Base-by-base conservation (phyloP, 2,329 filamentous ascomycete genomes). In the Cercospora sojina region DNA sequence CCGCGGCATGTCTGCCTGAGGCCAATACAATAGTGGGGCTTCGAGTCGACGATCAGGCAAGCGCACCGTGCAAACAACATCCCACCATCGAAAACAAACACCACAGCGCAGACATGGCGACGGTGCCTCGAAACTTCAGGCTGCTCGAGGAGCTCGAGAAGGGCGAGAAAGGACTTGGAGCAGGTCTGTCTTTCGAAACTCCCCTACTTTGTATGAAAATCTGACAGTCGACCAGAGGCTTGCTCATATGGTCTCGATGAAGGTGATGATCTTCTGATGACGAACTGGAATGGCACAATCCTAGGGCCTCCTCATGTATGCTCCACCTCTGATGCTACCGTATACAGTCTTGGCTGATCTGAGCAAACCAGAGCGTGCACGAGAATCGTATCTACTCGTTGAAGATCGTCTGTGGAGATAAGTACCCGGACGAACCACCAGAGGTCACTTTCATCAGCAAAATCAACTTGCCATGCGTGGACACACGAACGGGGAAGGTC, bases 341-440 rank as follows among this genome's bases (percentile, higher is more conserved):
- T 25, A 10, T n/a, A 25, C 27, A 59, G 32, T 65, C 58, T 23
- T 27, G 59, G 55, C 58, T 62, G 60, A 62, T 10, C 35, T 49
- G 6, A 41, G 9, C 27, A n/a, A 56, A 56, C 18, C 76, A 95
- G 91, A 96, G 93, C 80, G 93, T 90, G 69, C 94, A 98, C 79
- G 95, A 99, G 85, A 99, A 99, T 82, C 91, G 95, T 76, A 99
- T 99, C 83, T 99, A 99, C 85, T 96, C 92, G 73, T 87, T 99
- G 75, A 96, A 94, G 81, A 97, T 99, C 83, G 90, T 96, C 83
- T 99, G 95, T 83, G 93, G 93, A 69, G 85, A 88, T 58, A 84
- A 91, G 65, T 99, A 99, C 79, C 95, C 95, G 61, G 93, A 97
- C 78, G 84, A 87, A 69, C 95, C 95, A 55, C 95, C 95, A 0